Evolutionary conservation across 176 grass and related monocot genomes (phyloP), one percentile per base, ranked within the genome.

Genomic region (Carex scoparia): DNA sequence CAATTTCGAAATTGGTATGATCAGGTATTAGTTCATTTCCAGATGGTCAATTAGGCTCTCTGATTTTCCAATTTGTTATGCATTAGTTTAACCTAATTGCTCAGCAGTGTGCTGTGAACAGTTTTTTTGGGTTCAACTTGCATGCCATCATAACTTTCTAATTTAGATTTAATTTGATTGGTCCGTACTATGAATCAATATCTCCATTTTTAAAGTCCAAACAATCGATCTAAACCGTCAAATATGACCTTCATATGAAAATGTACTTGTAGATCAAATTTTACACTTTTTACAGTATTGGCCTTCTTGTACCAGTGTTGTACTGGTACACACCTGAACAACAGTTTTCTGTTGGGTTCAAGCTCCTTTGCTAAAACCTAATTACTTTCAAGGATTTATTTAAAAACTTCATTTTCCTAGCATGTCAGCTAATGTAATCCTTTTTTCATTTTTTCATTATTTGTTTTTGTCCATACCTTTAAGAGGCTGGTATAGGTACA

Each of bases 21-120:
- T 51, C 70, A 49, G 42, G 44, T 74, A 1, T 19, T 74, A 49
- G 38, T 74, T 74, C 9, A 49, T 37, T 73, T 74, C 42, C 8
- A 18, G 69, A 72, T n/a, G 69, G 69, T 48, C 38, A 10, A 31
- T 46, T 72, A 48, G 40, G 37, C 2, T 37, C 38, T 48, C 2
- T 23, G 5, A 72, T 32, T 32, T 67, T 12, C 10, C 31, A 32
- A 37, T 31, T 32, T 67, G 31, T 33, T 27, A 16, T 16, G 12
- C 49, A 77, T 66, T 2, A 83, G 37, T 68, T 66, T 69, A 69
- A 53, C 13, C 23, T 68, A 48, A 65, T 81, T 83, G 28, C 38
- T 65, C 23, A 54, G 16, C 51, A 33, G 35, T 4, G 49, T 44
- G 3, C 57, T 62, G 55, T 81, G 59, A 81, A 63, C 18, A 16